A percentile compares a stretch with the other conserved stretches of the same genome.
phyloP scores from a whole-genome alignment of 2,329 filamentous ascomycete genomes.

The Fusarium citri region DNA sequence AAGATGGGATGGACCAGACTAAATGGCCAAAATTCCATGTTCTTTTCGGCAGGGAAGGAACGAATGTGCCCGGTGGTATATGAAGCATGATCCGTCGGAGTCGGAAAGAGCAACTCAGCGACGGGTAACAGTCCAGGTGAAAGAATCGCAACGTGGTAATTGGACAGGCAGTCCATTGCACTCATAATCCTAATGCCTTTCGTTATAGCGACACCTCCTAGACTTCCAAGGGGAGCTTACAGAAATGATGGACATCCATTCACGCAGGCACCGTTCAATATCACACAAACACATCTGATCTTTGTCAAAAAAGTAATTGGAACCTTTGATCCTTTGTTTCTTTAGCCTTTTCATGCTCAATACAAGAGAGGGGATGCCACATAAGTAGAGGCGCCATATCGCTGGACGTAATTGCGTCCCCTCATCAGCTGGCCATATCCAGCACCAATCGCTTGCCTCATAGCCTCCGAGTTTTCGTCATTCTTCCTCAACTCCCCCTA shows the following conservation, averaged over 20 bases:
- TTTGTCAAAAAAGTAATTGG: neutral
- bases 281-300: neutral
- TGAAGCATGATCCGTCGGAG: neutral
- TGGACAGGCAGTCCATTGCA: neutral
- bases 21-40: neutral
- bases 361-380: conserved; percentile 58
- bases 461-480: conserved; percentile 20
- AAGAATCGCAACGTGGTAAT: neutral
- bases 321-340: conserved; percentile 31
- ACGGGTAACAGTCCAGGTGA: neutral
- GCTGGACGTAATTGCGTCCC: conserved; percentile 38
- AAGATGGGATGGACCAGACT: neutral
- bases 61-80: neutral
- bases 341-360: conserved; percentile 43
- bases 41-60: neutral
- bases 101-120: neutral
- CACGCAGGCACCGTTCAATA: neutral
- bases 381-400: conserved; percentile 46
- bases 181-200: neutral
- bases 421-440: conserved; percentile 21
- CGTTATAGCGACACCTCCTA: neutral
- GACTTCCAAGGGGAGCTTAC: too few relatives aligned
- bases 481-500: conserved; percentile 25
- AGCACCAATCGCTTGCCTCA: conserved; percentile 17
- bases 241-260: neutral